Base-by-base conservation (phyloP, 192 early-diverging fungal species). In the Coemansia erecta region DNA sequence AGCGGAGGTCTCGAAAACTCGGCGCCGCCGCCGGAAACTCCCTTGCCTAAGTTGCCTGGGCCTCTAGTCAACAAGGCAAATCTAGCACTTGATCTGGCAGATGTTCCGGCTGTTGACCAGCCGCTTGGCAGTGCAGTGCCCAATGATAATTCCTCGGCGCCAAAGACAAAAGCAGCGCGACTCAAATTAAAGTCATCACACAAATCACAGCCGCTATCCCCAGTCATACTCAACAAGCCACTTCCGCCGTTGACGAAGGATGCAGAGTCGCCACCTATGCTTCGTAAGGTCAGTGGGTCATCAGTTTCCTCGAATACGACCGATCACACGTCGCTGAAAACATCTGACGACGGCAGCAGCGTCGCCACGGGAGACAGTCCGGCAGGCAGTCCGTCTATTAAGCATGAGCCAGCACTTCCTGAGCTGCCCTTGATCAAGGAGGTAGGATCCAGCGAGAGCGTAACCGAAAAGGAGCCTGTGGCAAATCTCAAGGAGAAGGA, bases 201-300 rank as follows among this genome's bases (percentile, higher is more conserved):
- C 46, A 31, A 53, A 14, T 11, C 44, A 10, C 54, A 60, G 4
- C 39, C 39, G 5, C n/a, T 58, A 17, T 56, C 60, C 2, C 53
- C 60, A 10, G 33, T 62, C 23, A 62, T 65, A 39, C 37, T 54
- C 21, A 68, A 72, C 58, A 77, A 77, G 46, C 68, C 68, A 19
- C 70, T 77, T 21, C 75, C 75, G 13, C 52, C 48, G 2, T 18
- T 72, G 37, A 14, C 60, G 8, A 28, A 22, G 4, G 57, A 48
- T 15, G 28, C 14, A 5, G 23, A 8, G 5, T 8, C 31, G 14
- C 18, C 57, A 11, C 2, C 15, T 44, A 3, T 17, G 13, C 11
- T 23, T 41, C 55, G 55, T 42, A 57, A 41, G 7, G 42, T 18
- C 14, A 57, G 55, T 19, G 42, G 4, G 23, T 57, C 55, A 10